Base-by-base conservation (phyloP, 805 yeast genomes). In the Brettanomyces sp. region DNA sequence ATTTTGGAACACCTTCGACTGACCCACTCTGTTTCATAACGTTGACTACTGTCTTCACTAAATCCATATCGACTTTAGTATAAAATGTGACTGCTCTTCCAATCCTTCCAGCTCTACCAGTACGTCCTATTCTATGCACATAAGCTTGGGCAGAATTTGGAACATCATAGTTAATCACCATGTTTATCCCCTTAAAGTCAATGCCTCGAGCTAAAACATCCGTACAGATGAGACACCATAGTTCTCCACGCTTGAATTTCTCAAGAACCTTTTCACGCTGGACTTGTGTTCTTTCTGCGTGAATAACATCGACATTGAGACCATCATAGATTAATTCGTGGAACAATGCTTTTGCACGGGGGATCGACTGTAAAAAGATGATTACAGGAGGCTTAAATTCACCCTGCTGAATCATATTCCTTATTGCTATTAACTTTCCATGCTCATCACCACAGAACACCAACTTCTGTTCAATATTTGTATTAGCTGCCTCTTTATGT, bases 51-150 rank as follows among this genome's bases (percentile, higher is more conserved):
- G 93, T 85, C 60, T 85, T 85, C 40, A 93, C 74, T 2, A 85
- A 78, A 47, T 75, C 62, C 3, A 76, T 65, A 60, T 93, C 99
- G 51, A 87, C 95, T 60, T 89, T 90, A 24, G 99, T 91, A 68
- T 85, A 93, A 53, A 90, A 82, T 0, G 99, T 93, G 18, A 93
- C 78, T 0, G 98, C 97, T 55, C 74, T 75, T 47, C 99, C 99
- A 7, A 67, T 57, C 49, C 84, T 79, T 1, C 95, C 96, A 45
- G 88, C 96, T 73, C 99, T 82, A 54, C 99, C 99, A 2, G 99
- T 91, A 73, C 99, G 84, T 65, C 99, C 99, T 57, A 93, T 87
- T 68, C 99, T 79, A 65, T 93, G 99, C 41, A 93, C 96, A 62
- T 93, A 93, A 0, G 96, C 83, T 64, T 91, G 97, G 1, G 97